Evolutionary conservation across 192 early-diverging fungal genomes (phyloP), one percentile per base, ranked within the genome.

Genomic region (Spinellus fusiger): DNA sequence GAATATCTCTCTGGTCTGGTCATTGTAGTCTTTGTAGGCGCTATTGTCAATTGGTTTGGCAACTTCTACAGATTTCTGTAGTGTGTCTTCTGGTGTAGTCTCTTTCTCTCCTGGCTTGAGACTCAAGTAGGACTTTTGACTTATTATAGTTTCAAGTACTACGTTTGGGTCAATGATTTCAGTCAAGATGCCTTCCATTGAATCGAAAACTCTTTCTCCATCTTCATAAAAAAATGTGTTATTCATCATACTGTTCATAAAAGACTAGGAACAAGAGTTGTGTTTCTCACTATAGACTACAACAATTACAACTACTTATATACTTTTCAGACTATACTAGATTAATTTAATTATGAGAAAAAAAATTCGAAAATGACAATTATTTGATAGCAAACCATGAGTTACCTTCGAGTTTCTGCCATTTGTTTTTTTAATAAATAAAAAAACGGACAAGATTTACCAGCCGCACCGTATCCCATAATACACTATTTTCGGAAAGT

Each of bases 201-300:
- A 25, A 50, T 50, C 22, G 49, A 50, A 50, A 50, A 50, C 49
- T 50, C 49, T 50, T 50, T 50, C 49, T 50, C 49, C 49, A 50
- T 50, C 49, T 50, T 50, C 49, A 50, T 50, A 50, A 50, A 50
- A 37, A 50, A 50, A 47, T 50, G 49, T 50, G 49, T 50, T 50
- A n/a, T 50, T 50, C 49, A 50, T 50, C 49, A 50, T 50, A 50
- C 20, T 50, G 49, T 50, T 50, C 20, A 50, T 50, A 50, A 25
- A 50, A 50, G 49, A 50, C n/a, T n/a, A n/a, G n/a, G n/a, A n/a
- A n/a, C n/a, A n/a, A n/a, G n/a, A n/a, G n/a, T n/a, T n/a, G n/a
- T n/a, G n/a, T n/a, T n/a, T n/a, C n/a, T n/a, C n/a, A n/a, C n/a
- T n/a, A n/a, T n/a, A n/a, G n/a, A n/a, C n/a, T n/a, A n/a, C n/a